These are phyloP conservation scores for Botrytis hyacinthi DNA, from an alignment of 2,329 filamentous ascomycete species.

Conservation along the genomic window DNA sequence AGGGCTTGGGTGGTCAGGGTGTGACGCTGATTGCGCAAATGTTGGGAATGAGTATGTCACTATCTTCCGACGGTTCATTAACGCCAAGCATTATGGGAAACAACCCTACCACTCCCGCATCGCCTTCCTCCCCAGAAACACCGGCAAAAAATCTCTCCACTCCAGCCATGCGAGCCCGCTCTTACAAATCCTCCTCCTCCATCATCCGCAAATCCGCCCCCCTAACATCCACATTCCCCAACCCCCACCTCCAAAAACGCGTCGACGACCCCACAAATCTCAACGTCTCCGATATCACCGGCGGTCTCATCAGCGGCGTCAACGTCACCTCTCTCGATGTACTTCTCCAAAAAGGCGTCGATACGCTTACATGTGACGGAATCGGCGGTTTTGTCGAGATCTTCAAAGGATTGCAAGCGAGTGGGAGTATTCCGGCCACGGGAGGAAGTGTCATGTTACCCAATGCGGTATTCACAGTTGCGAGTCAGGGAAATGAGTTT, in stretches of 20 bases:
- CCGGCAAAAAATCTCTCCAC: conserved; percentile 1
- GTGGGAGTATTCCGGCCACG: neutral
- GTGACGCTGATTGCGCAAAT: conserved; percentile 7
- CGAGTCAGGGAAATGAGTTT: neutral
- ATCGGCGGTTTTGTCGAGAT: neutral
- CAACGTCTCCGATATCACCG: neutral
- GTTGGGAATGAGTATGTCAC: neutral
- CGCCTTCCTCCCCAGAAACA: neutral
- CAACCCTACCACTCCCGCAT: neutral
- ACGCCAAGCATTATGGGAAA: neutral
- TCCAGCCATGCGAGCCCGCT: neutral
- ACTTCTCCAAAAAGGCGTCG: neutral
- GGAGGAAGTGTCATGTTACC: neutral
- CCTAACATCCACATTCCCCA: neutral
- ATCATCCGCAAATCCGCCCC: neutral
- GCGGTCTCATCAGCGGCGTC: neutral
- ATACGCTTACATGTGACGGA: conserved; percentile 3
- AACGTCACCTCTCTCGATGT: conserved; percentile 11
- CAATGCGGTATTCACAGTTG: neutral
- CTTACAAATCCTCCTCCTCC: neutral
- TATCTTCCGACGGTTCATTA: neutral
- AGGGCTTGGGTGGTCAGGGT: conserved; percentile 14
- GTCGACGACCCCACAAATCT: neutral
- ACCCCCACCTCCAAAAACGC: neutral
- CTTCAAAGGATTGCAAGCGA: neutral